Percentiles rank a stretch among this genome's conserved stretches.
Conservation (phyloP, 1,284 basidiomycete species). For the Abortiporus biennis region DNA sequence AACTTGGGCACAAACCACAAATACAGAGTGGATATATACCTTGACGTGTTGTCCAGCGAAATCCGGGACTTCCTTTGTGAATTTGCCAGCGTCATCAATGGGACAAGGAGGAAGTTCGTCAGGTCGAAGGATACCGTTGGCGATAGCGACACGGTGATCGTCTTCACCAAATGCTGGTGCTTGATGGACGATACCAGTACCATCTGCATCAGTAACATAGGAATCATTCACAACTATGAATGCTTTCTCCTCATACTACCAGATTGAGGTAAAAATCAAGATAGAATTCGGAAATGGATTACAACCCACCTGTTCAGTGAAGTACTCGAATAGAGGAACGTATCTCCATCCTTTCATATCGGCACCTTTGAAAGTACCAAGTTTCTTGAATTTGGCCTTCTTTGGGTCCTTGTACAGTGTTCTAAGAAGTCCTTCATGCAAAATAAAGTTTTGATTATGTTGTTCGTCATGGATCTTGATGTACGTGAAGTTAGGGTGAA, state of each 20-base stretch:
- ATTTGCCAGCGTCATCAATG: slow-evolving; percentile 85
- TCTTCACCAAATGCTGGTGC: slow-evolving; percentile 99
- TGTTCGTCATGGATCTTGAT: slow-evolving; percentile 96
- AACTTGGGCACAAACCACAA: not conserved
- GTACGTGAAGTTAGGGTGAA: slow-evolving; percentile 95
- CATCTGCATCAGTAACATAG: slow-evolving; percentile 91
- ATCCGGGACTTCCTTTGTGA: slow-evolving; percentile 87
- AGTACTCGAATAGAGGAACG: slow-evolving; percentile 95
- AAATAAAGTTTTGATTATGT: slow-evolving; percentile 85
- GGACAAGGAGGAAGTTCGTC: slow-evolving; percentile 97
- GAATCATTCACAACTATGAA: slow-evolving; percentile 89
- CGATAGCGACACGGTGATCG: slow-evolving; percentile 91
- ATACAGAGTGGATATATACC: slow-evolving; percentile 33
- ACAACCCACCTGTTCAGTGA: slow-evolving; percentile 75
- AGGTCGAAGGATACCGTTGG: slow-evolving; percentile 72
- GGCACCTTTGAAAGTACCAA: slow-evolving; percentile 80
- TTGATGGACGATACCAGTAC: slow-evolving; percentile 99
- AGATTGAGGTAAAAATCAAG: not conserved
- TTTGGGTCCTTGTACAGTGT: slow-evolving; percentile 98
- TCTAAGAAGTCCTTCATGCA: slow-evolving; percentile 84
- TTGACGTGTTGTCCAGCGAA: slow-evolving; percentile 92
- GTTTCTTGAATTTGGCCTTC: slow-evolving; percentile 94
- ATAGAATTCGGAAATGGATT: not conserved
- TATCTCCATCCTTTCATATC: slow-evolving; percentile 98
- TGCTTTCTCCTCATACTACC: slow-evolving; percentile 84